Conservation (phyloP, 169 alveolate species). For the Cryptosporidium viatorum region DNA sequence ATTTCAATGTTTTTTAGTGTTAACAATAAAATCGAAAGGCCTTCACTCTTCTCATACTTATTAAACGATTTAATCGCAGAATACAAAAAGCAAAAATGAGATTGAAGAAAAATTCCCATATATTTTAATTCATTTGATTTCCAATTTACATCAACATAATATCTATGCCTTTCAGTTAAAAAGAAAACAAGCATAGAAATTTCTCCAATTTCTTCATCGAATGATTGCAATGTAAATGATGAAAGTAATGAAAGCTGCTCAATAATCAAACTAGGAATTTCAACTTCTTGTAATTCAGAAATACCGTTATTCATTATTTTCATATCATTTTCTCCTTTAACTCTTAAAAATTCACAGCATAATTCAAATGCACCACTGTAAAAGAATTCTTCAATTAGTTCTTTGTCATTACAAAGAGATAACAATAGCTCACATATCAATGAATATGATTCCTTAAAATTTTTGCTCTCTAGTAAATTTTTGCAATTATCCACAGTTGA, state of each 20-base stretch:
- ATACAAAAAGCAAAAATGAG: conserved; percentile 59
- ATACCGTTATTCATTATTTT: not conserved
- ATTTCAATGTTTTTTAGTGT: conserved; percentile 67
- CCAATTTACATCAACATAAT: conserved; percentile 81
- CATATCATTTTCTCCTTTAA: conserved; percentile 52
- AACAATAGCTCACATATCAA: conserved; percentile 29
- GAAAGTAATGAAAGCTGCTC: conserved; percentile 65
- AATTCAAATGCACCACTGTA: conserved; percentile 75
- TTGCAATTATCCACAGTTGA: conserved; percentile 36
- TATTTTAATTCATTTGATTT: conserved; percentile 72
- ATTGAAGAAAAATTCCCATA: conserved; percentile 75
- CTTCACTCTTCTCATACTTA: conserved; percentile 38
- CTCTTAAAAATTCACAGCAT: conserved; percentile 50
- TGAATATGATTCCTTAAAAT: conserved; percentile 13
- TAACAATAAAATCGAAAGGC: conserved; percentile 31
- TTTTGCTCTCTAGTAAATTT: not conserved
- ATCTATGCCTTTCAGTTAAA: conserved; percentile 79
- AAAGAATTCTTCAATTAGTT: conserved; percentile 61
- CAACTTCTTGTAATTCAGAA: conserved; percentile 44
- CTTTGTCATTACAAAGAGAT: conserved; percentile 47
- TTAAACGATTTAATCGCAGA: conserved; percentile 50
- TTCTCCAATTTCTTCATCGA: conserved; percentile 80
- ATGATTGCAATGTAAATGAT: conserved; percentile 70
- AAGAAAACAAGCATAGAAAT: conserved; percentile 77
- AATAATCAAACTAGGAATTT: conserved; percentile 24